A percentile compares a stretch with the other conserved stretches of the same genome.
These are phyloP conservation scores for Cordyceps javanica DNA, from an alignment of 2,329 filamentous ascomycete species.

Conservation along the genomic window DNA sequence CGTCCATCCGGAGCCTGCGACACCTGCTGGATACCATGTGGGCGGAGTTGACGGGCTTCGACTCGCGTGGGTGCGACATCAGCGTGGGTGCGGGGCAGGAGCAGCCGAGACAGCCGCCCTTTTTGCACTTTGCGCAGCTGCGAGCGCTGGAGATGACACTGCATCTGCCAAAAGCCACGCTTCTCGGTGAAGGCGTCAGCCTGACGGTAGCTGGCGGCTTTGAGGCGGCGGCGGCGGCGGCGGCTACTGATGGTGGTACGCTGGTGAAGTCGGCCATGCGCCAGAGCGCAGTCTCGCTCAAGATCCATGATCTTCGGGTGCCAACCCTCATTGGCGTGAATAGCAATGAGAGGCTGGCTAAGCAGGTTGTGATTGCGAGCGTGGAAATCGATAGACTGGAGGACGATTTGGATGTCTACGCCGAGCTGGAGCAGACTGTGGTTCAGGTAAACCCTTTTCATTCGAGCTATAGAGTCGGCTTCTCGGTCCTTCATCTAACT, in stretches of 20 bases:
- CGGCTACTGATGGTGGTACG: conserved; percentile 13
- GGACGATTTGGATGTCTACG: conserved; percentile 43
- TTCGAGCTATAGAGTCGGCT: background rate
- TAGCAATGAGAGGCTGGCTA: conserved; percentile 58
- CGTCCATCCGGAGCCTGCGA: conserved; percentile 17
- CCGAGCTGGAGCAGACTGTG: conserved; percentile 51
- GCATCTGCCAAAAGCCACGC: conserved; percentile 60
- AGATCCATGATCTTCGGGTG: conserved; percentile 52
- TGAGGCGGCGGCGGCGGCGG: conserved; percentile 23
- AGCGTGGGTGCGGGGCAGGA: conserved; percentile 1
- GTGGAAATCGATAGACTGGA: conserved; percentile 53
- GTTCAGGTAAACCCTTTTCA: conserved; percentile 45
- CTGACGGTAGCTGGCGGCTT: conserved; percentile 42
- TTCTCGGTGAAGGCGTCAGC: conserved; percentile 56
- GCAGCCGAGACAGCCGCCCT: conserved; percentile 15
- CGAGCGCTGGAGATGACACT: conserved; percentile 47
- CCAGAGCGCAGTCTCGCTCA: conserved; percentile 28
- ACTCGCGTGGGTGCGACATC: conserved; percentile 15
- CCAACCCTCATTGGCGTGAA: conserved; percentile 70
- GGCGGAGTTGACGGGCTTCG: conserved; percentile 24
- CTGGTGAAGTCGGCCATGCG: conserved; percentile 21
- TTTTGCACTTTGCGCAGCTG: conserved; percentile 30
- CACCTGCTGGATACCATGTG: conserved; percentile 28
- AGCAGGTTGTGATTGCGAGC: conserved; percentile 60
- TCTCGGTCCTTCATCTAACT: background rate